Percentiles rank a stretch among this genome's conserved stretches.
Conservation (phyloP, 768 basidiomycete species). For the Cystoderma amianthinum region DNA sequence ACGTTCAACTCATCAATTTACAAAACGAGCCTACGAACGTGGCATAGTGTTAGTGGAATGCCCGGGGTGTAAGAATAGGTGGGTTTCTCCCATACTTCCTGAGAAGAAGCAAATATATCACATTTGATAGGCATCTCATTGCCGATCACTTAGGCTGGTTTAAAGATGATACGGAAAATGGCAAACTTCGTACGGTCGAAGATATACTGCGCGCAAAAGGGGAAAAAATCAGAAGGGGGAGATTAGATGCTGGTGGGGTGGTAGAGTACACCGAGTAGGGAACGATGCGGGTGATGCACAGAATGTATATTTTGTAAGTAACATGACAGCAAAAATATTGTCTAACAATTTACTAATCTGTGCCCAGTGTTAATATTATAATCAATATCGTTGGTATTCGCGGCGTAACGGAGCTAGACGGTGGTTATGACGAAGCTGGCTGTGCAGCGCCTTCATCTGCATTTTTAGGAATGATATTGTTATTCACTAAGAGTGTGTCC, state of each 20-base stretch:
- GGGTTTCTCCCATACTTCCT: constrained; percentile 15
- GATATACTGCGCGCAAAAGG: constrained; percentile 75
- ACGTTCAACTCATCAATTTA: constrained; percentile 86
- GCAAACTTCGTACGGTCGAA: constrained; percentile 74
- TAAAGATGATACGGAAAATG: constrained; percentile 70
- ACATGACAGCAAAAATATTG: no score
- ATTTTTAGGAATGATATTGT: constrained; percentile 57
- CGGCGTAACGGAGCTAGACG: no score
- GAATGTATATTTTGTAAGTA: no score
- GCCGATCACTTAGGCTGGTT: constrained; percentile 94
- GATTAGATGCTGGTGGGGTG: constrained; percentile 39
- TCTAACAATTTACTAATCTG: no score
- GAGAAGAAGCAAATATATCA: no score
- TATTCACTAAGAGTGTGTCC: constrained; percentile 70
- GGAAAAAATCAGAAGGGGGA: constrained; percentile 58
- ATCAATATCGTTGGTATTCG: no score
- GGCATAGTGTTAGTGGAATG: constrained; percentile 92
- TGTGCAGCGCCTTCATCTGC: constrained; percentile 12
- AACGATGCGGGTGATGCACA: neutral
- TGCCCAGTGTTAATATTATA: no score
- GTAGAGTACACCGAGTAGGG: constrained; percentile 42
- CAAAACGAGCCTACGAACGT: constrained; percentile 74
- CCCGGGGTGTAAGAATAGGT: constrained; percentile 87
- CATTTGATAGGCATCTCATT: constrained; percentile 63
- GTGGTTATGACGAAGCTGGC: neutral